A percentile compares a stretch with the other conserved stretches of the same genome.
Conservation (phyloP, 163 green algal genomes). For the Chlorella variabilis region DNA sequence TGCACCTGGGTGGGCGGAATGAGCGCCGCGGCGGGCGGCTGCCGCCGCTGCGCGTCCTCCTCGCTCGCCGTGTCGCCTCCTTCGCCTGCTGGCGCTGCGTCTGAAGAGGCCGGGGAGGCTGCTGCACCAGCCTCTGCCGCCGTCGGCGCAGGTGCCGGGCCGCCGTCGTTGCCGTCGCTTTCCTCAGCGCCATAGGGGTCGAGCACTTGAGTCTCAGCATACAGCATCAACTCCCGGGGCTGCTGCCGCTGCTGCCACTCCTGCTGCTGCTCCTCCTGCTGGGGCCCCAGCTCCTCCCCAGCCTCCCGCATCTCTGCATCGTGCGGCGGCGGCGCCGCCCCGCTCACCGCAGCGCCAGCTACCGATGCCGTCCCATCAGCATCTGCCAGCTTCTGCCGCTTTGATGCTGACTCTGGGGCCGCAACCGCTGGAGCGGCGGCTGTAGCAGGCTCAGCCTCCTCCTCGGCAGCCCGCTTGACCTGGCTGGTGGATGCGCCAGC, state of each 20-base stretch:
- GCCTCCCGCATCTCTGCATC: constrained; percentile 5
- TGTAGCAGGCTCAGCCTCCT: not conserved
- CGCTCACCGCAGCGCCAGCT: not conserved
- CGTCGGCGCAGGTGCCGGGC: not conserved
- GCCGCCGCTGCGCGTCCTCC: too few relatives aligned
- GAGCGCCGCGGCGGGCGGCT: too few relatives aligned
- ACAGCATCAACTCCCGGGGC: not conserved
- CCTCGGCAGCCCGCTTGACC: not conserved
- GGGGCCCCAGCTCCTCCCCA: not conserved
- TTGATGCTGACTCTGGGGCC: not conserved
- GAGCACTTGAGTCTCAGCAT: not conserved
- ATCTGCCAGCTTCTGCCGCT: not conserved
- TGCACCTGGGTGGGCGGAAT: too few relatives aligned
- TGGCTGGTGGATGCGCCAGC: not conserved
- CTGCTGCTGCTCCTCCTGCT: not conserved
- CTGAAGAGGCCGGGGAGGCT: too few relatives aligned
- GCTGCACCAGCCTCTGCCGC: too few relatives aligned
- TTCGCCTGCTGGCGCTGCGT: too few relatives aligned
- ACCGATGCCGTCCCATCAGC: not conserved
- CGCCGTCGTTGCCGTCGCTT: not conserved
- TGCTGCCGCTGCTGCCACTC: not conserved
- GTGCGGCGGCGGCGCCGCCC: not conserved
- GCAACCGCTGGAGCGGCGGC: not conserved
- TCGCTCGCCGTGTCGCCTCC: too few relatives aligned
- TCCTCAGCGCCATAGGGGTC: not conserved